Evolutionary conservation across 75 land plant genomes (phyloP), one percentile per base, ranked within the genome.

Genomic region (Pinus albicaulis): DNA sequence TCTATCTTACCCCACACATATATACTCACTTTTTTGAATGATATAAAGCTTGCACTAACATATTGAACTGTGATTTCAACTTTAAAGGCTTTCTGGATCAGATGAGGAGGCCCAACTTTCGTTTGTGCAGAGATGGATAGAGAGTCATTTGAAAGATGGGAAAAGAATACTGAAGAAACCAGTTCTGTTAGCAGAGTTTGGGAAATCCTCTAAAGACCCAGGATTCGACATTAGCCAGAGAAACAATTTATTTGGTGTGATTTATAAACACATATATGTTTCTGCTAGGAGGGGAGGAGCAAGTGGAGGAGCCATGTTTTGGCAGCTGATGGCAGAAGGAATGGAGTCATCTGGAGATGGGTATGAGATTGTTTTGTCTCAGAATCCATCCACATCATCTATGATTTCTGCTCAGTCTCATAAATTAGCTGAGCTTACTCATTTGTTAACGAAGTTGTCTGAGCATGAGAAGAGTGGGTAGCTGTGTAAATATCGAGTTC

Each of bases 331-430:
- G 16, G 55, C 74, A 2, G 15, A 72, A 22, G 74, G 74, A 13
- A 78, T 78, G 80, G 66, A 36, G 8, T 20, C 23, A 3, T n/a
- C 10, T 56, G 15, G 44, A 71, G 80, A 78, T 58, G 80, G 80
- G 7, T 78, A 78, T 58, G 80, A 78, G 22, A 56, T 78, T 11
- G 19, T 78, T 20, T 20, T 78, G n/a, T 57, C 55, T 44, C 78
- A 88, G 77, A 72, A 74, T 76, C 66, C 86, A 7, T 87, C 94
- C 2, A 87, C 90, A 31, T 77, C 86, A 3, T 77, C 76, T 52
- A 3, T 92, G 61, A 92, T 92, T 53, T 31, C 86, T 56, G 80
- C 78, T 24, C 86, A 92, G 76, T 83, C 87, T 59, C 83, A 70
- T n/a, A 83, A 76, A 76, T 79, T 91, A 4, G 48, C 34, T 3